A percentile compares a stretch with the other conserved stretches of the same genome.
phyloP scores from a whole-genome alignment of 176 grass and related monocot species.

The Carex pumila region DNA sequence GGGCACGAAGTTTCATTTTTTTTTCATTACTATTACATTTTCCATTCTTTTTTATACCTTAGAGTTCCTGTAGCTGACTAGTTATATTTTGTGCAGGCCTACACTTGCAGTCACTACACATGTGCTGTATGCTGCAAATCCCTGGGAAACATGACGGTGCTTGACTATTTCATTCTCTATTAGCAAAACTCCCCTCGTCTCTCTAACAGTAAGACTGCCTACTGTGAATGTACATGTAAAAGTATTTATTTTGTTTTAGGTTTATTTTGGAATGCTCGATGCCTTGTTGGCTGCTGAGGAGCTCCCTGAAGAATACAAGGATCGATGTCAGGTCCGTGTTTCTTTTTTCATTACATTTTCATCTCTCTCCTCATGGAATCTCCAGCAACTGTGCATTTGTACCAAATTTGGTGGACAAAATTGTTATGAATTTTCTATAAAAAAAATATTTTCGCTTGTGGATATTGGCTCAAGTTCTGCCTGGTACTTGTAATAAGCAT shows the following conservation, averaged over 20 bases:
- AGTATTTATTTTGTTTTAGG: conserved; percentile 28
- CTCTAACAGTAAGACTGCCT: not conserved
- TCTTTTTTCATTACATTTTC: not conserved
- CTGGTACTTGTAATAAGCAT: not conserved
- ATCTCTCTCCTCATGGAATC: not conserved
- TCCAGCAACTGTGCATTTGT: not conserved
- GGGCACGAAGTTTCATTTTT: not conserved
- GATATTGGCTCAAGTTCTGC: not conserved
- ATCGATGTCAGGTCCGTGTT: conserved; percentile 53
- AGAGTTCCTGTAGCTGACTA: not conserved
- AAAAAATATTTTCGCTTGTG: not conserved
- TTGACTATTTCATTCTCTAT: not conserved
- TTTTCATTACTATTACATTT: not conserved
- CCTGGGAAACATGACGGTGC: conserved; percentile 79
- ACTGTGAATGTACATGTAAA: not conserved
- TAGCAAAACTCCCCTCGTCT: not conserved
- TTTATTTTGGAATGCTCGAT: conserved; percentile 96
- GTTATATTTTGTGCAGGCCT: conserved; percentile 40
- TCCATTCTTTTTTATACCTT: not conserved
- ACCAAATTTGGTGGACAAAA: not conserved
- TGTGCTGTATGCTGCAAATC: conserved; percentile 88
- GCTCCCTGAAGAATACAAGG: conserved; percentile 75
- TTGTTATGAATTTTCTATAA: not conserved
- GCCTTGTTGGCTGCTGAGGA: conserved; percentile 65
- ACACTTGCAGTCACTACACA: conserved; percentile 85